Evolutionary conservation across 495 filamentous ascomycete species (phyloP).

Genomic region (Durotheca rogersii): DNA sequence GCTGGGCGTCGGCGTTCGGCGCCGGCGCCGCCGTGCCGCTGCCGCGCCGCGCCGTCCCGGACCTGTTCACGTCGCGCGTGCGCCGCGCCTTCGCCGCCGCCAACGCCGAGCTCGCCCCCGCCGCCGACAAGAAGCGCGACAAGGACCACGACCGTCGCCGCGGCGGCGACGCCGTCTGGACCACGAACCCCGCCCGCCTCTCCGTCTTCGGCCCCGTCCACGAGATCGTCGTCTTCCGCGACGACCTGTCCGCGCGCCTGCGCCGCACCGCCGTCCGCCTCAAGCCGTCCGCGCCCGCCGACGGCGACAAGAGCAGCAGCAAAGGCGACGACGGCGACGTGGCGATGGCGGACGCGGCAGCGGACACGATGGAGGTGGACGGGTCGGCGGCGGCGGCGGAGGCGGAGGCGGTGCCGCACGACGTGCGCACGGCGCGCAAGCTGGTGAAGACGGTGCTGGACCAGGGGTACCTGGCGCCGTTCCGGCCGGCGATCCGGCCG

Average conservation of each 20-base stretch:
- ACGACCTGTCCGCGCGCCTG: constrained; percentile 77
- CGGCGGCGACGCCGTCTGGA: constrained; percentile 76
- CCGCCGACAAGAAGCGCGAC: no score
- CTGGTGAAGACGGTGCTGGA: constrained; percentile 91
- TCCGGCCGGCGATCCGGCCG: constrained; percentile 71
- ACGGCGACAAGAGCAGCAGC: constrained; percentile 28
- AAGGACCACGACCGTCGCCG: no score
- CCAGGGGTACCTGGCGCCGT: constrained; percentile 84
- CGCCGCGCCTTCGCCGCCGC: constrained; percentile 75
- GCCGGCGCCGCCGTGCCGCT: constrained; percentile 75
- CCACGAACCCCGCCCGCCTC: constrained; percentile 79
- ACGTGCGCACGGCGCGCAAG: constrained; percentile 67
- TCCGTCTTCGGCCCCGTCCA: constrained; percentile 80
- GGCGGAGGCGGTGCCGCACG: constrained; percentile 43
- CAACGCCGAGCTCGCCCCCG: constrained; percentile 56
- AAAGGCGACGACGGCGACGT: constrained; percentile 42
- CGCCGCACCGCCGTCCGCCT: constrained; percentile 70
- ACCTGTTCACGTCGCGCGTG: constrained; percentile 82
- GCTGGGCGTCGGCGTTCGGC: constrained; percentile 83
- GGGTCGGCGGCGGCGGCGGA: constrained; percentile 20
- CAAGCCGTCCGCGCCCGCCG: constrained; percentile 37
- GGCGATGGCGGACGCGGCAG: constrained; percentile 28
- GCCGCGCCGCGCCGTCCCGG: constrained; percentile 73
- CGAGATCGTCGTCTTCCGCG: constrained; percentile 82
- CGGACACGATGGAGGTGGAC: constrained; percentile 53